A percentile compares a stretch with the other conserved stretches of the same genome.
Evolutionary conservation across 768 basidiomycete species (phyloP).

Genomic region (Phlebiopsis flavidoalba): DNA sequence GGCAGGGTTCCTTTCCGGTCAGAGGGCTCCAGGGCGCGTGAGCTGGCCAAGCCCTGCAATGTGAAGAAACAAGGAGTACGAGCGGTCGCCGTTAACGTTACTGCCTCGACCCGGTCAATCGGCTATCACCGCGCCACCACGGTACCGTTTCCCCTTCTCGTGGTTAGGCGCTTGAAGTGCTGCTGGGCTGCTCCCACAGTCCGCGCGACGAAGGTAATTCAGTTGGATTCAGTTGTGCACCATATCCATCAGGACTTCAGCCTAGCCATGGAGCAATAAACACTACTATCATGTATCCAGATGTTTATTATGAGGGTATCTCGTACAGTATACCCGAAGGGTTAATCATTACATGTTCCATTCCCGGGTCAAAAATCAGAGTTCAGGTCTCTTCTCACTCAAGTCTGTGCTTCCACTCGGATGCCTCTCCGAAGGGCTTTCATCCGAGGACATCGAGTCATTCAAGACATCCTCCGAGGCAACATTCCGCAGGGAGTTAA

Average conservation of each 20-base stretch:
- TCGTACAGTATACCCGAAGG: too few relatives aligned
- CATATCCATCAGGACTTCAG: too few relatives aligned
- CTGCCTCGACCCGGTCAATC: background rate
- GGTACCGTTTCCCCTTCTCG: background rate
- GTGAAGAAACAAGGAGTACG: background rate
- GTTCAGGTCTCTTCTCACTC: background rate
- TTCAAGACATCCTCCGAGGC: background rate
- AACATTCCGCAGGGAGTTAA: background rate
- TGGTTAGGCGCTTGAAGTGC: too few relatives aligned
- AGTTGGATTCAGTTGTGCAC: too few relatives aligned
- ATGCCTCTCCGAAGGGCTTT: background rate
- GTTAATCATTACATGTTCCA: too few relatives aligned
- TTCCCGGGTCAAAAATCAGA: too few relatives aligned
- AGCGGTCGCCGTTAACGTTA: background rate
- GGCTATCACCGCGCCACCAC: conserved; percentile 2
- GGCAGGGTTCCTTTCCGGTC: background rate
- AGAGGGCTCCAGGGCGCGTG: background rate
- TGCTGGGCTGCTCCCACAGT: too few relatives aligned
- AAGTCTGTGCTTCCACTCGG: background rate
- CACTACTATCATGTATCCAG: too few relatives aligned
- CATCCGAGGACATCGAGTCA: background rate
- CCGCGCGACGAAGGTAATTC: too few relatives aligned
- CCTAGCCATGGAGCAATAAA: too few relatives aligned
- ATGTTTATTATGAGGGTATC: too few relatives aligned
- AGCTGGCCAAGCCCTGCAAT: background rate